These are phyloP conservation scores for Didymella pomorum DNA, from an alignment of 2,329 filamentous ascomycete species.

Conservation along the genomic window DNA sequence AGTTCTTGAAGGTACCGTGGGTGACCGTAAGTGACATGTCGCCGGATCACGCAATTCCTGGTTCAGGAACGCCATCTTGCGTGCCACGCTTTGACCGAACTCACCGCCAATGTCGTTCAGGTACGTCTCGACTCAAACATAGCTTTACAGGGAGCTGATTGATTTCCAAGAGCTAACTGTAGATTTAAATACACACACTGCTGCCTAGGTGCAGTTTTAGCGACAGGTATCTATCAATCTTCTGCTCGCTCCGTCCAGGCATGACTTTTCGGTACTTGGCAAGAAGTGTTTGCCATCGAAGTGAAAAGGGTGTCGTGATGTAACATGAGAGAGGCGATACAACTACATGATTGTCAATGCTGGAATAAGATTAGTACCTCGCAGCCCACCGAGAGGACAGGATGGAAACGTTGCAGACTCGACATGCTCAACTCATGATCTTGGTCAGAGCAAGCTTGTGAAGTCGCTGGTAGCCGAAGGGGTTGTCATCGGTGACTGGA, in stretches of 20 bases:
- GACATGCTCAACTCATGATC: slow-evolving; percentile 18
- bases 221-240: neutral
- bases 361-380: neutral
- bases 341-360: neutral
- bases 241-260: neutral
- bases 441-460: slow-evolving; percentile 34
- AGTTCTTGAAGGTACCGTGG: neutral
- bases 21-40: slow-evolving; percentile 26
- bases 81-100: neutral
- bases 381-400: neutral
- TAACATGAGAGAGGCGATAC: neutral
- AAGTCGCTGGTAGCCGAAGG: slow-evolving; percentile 35
- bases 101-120: slow-evolving; percentile 8
- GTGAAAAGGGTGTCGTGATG: neutral
- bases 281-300: neutral
- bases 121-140: neutral
- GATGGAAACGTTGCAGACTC: neutral
- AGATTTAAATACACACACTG: neutral
- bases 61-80: slow-evolving; percentile 30
- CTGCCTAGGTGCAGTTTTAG: neutral
- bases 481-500: slow-evolving; percentile 20
- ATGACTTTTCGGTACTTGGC: neutral
- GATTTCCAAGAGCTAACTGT: neutral
- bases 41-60: slow-evolving; percentile 41
- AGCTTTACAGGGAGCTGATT: neutral